Percentiles rank a stretch among this genome's conserved stretches.
These are phyloP conservation scores for Tuber melanosporum DNA, from an alignment of 495 filamentous ascomycete species.

Conservation along the genomic window DNA sequence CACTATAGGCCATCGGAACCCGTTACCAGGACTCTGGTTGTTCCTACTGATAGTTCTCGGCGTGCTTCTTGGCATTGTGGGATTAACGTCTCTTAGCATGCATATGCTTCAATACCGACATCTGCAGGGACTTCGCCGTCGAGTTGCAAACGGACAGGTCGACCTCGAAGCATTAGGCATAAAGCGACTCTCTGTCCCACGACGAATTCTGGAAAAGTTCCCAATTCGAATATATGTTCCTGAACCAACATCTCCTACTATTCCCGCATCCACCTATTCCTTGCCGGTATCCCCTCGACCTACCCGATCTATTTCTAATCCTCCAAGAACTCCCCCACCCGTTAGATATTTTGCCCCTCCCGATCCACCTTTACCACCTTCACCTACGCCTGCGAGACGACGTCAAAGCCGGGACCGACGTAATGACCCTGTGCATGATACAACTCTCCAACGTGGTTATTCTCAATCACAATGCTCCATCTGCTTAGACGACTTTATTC, in stretches of 20 bases:
- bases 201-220: constrained; percentile 59
- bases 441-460: constrained; percentile 46
- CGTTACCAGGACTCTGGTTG: constrained; percentile 68
- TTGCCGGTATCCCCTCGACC: constrained; percentile 26
- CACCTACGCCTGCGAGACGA: constrained; percentile 25
- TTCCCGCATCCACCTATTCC: constrained; percentile 18
- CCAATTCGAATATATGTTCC: constrained; percentile 63
- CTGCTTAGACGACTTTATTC: constrained; percentile 74
- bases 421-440: constrained; percentile 11
- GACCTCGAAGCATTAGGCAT: constrained; percentile 76
- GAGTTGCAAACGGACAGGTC: constrained; percentile 67
- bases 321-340: constrained; percentile 37
- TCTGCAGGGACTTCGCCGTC: constrained; percentile 57
- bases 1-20: constrained; percentile 42
- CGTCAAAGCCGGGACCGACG: constrained; percentile 15
- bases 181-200: constrained; percentile 64
- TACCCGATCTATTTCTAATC: constrained; percentile 9
- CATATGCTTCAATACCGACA: constrained; percentile 64
- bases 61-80: constrained; percentile 60
- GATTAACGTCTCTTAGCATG: constrained; percentile 61
- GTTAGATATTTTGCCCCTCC: constrained; percentile 41
- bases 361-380: constrained; percentile 31
- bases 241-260: constrained; percentile 12
- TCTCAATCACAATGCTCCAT: constrained; percentile 74
- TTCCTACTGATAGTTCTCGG: constrained; percentile 76